Conservation (phyloP, 257 asterid genomes). For the Solanum dulcamara region DNA sequence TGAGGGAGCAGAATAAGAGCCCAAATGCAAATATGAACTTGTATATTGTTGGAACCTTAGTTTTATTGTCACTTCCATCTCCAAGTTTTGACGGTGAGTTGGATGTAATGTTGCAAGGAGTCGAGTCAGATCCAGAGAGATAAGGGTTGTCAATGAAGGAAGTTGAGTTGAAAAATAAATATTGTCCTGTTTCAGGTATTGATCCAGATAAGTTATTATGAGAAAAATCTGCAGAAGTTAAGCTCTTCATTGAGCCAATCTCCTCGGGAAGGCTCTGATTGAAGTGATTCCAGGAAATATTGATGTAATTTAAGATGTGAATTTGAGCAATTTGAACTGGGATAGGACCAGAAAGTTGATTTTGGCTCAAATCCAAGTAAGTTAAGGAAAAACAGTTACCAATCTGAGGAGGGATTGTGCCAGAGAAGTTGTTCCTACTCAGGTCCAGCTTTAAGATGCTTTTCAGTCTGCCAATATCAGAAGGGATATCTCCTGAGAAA, state of each 20-base stretch:
- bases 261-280: conserved; percentile 25
- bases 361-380: conserved; percentile 31
- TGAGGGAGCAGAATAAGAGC: conserved; percentile 20
- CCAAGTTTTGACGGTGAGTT: background rate
- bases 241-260: conserved; percentile 32
- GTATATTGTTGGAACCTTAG: conserved; percentile 25
- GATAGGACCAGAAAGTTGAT: conserved; percentile 29
- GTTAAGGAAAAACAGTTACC: conserved; percentile 23
- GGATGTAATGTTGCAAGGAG: conserved; percentile 18
- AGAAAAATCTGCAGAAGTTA: conserved; percentile 44
- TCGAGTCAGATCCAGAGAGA: conserved; percentile 22
- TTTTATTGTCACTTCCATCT: conserved; percentile 1
- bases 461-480: conserved; percentile 18
- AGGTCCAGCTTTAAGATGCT: conserved; percentile 23
- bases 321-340: conserved; percentile 28
- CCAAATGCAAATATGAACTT: conserved; percentile 34
- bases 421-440: conserved; percentile 27
- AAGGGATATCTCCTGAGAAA: conserved; percentile 23
- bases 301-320: conserved; percentile 30
- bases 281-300: conserved; percentile 31
- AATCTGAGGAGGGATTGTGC: conserved; percentile 17
- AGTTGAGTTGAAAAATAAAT: conserved; percentile 22
- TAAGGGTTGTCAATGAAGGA: conserved; percentile 29
- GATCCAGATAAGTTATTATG: conserved; percentile 35
- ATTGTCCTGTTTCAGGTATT: conserved; percentile 39